Base-by-base conservation (phyloP, 192 early-diverging fungal genomes). In the Helicostylum pulchrum region DNA sequence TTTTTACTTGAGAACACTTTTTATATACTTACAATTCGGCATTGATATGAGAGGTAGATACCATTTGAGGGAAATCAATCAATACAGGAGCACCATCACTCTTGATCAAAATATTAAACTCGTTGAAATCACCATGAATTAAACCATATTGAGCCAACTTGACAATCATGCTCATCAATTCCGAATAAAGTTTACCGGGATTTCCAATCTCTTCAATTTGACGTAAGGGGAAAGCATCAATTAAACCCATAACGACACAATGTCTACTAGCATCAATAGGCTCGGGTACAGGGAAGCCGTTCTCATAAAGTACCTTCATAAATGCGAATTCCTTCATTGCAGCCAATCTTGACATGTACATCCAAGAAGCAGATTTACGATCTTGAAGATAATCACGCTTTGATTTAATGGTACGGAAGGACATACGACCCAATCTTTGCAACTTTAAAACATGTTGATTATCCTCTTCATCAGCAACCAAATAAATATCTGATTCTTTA, bases 1-100 rank as follows among this genome's bases (percentile, higher is more conserved):
- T 58, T n/a, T 1, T 14, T 9, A 0, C n/a, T n/a, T n/a, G n/a
- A n/a, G 34, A 14, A 32, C 12, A 0, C 2, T 6, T 1, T 4
- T n/a, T 42, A 30, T 9, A 0, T 43, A 61, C 73, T 59, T 71
- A 89, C 77, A 79, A 90, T 80, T 98, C 94, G 17, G 96, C 98
- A 70, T 99, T 98, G 10, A 81, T 62, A 64, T 99, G 98, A 15
- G 90, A 91, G 1, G 91, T 99, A 14, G 96, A 99, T 17, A 99
- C 94, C 98, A 99, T 99, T 76, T 99, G 98, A 2, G 98, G 98
- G 66, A 99, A 99, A 83, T 99, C 98, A 60, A 99, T 99, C 47
- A 99, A 78, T 7, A 98, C 77, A 14, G 98, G 96, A 1, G 84
- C 74, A 17, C 91, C 92, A 65, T 85, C 77, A 39, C 88, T 89